These are phyloP conservation scores for Aspergillus jensenii DNA, from an alignment of 2,329 filamentous ascomycete genomes.

Conservation along the genomic window DNA sequence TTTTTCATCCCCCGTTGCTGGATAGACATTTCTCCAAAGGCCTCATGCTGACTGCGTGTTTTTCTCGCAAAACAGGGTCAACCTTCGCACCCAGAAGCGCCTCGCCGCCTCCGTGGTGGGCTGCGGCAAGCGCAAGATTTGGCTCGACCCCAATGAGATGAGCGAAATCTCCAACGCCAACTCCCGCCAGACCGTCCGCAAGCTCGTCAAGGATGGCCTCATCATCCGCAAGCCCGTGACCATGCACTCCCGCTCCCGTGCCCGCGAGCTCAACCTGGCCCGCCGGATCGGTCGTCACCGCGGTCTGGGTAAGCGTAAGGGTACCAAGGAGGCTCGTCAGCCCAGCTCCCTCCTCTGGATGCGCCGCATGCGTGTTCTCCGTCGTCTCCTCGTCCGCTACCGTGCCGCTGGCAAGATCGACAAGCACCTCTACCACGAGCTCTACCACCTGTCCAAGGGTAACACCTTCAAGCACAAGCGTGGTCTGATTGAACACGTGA, in stretches of 20 bases:
- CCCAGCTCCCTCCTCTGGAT: constrained; percentile 98
- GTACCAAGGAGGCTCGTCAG: constrained; percentile 99
- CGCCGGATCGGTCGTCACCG: constrained; percentile 95
- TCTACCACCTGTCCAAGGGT: constrained; percentile 99
- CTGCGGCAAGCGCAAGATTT: constrained; percentile 99
- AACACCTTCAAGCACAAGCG: constrained; percentile 99
- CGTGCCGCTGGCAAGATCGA: constrained; percentile 99
- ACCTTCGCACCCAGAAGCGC: constrained; percentile 99
- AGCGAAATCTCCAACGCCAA: constrained; percentile 99
- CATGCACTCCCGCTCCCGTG: constrained; percentile 98
- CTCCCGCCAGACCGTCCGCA: constrained; percentile 99
- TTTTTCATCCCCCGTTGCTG: neutral
- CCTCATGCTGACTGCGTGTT: constrained; percentile 34
- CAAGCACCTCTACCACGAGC: constrained; percentile 99
- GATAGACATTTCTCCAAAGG: constrained; percentile 11
- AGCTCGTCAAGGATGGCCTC: constrained; percentile 98
- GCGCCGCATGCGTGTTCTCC: constrained; percentile 98
- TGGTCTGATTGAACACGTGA: constrained; percentile 98
- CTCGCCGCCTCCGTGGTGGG: constrained; percentile 97
- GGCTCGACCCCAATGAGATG: constrained; percentile 99
- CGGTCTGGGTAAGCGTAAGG: constrained; percentile 99
- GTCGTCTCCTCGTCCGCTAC: constrained; percentile 99
- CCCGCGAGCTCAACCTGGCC: constrained; percentile 90
- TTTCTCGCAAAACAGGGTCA: constrained; percentile 71
- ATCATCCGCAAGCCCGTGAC: constrained; percentile 99